Evolutionary conservation across 2,329 filamentous ascomycete genomes (phyloP), one percentile per base, ranked within the genome.

Genomic region (Davidsoniella eucalypti): DNA sequence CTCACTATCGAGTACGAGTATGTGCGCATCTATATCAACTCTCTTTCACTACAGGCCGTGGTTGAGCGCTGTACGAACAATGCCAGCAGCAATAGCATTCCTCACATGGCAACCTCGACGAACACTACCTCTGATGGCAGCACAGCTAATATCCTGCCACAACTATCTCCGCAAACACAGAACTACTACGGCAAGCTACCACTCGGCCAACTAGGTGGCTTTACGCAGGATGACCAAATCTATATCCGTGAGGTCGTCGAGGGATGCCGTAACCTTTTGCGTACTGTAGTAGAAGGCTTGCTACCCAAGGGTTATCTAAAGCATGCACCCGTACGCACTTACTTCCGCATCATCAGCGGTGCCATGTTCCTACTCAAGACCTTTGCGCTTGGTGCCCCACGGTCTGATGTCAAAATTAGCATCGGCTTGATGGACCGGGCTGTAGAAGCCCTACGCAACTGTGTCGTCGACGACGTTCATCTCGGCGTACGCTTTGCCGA

Each of bases 1-100:
- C 70, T 98, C 26, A 82, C 79, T 6, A 95, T 96, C 56, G 92
- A 98, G 67, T 95, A 92, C 60, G 87, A 96, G 60, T 95, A 95
- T 61, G 87, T 90, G 23, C 78, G 90, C 59, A 84, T 95, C 47
- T 96, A 96, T 61, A 76, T 95, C 67, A 95, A 96, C 63, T 94
- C 88, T 1, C 71, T 98, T 2, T 88, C 88, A 2, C 69, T 98
- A 2, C 92, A 98, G 65, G 92, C 92, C 18, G 87, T 96, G 3
- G 87, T 96, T 5, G 90, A 95, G 64, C 78, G 88, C 54, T 94
- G 86, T 65, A 90, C 87, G 5, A 87, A 75, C 54, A 83, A 88
- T 55, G 79, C 80, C 17, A 68, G 67, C 9, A 69, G 69, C 52
- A 38, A 44, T 14, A 65, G 64, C n/a, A 63, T 60, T 25, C 40